A percentile compares a stretch with the other conserved stretches of the same genome.
Evolutionary conservation across 345 rosid genomes (phyloP).

Genomic region (Syzygium jambos): DNA sequence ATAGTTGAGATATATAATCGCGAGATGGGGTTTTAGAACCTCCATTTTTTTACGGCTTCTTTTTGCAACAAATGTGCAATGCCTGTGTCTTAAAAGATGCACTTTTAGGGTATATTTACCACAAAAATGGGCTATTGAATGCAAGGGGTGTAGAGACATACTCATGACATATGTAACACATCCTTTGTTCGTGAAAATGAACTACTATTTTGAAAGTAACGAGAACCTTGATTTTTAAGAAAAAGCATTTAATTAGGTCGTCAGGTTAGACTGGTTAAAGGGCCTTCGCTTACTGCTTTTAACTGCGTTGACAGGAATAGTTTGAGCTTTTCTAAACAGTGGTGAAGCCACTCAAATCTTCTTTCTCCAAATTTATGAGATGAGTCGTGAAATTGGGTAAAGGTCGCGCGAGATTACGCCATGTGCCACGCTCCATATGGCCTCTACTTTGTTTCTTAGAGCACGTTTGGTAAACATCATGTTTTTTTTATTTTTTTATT

Average conservation of each 20-base stretch:
- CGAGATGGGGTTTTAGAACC: too few relatives aligned
- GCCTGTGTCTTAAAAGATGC: too few relatives aligned
- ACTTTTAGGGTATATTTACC: too few relatives aligned
- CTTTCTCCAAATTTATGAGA: neutral
- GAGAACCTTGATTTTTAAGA: neutral
- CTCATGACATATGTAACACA: neutral
- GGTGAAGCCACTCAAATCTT: neutral
- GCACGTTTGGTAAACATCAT: too few relatives aligned
- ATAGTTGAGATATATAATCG: too few relatives aligned
- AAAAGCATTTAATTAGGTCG: neutral
- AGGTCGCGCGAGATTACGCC: neutral
- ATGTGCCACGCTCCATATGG: neutral
- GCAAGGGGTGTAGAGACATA: too few relatives aligned
- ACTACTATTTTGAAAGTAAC: neutral
- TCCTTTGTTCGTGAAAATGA: neutral
- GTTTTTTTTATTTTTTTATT: too few relatives aligned
- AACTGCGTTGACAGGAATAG: neutral
- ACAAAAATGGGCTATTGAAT: too few relatives aligned
- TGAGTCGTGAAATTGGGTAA: neutral
- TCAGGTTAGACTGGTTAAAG: neutral
- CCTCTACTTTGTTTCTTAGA: too few relatives aligned
- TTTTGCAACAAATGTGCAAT: too few relatives aligned
- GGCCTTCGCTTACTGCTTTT: neutral
- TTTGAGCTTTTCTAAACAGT: neutral
- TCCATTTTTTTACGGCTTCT: too few relatives aligned